Base-by-base conservation (phyloP, 768 basidiomycete genomes). In the Auricularia auricula-judae region DNA sequence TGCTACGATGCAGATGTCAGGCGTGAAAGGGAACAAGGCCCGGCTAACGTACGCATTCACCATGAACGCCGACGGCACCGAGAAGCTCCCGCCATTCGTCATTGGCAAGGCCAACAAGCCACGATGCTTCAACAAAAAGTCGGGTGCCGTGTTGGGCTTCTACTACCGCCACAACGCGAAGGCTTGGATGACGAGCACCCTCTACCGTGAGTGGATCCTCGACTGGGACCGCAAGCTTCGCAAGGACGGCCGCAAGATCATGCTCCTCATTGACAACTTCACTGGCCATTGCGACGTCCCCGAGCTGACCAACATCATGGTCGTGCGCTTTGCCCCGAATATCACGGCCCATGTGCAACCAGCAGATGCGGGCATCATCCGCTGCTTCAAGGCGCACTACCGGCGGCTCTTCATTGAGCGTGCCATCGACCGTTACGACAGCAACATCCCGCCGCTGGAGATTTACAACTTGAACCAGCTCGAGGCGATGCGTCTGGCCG, bases 381-480 rank as follows among this genome's bases (percentile, higher is more conserved):
- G 63, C 12, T 33, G 36, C 3, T 66, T 68, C 68, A 69, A 69
- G 60, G 74, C 76, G 0, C 72, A 78, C 12, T 79, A 78, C 59
- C 65, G 67, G 14, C 63, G 68, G 5, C 54, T 62, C 1, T 76
- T 72, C 65, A 73, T 74, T 61, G 62, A 68, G 10, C 68, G 69
- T 8, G 71, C 76, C 2, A 67, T 78, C 35, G 68, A 74, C 65
- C 34, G 74, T 4, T 58, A 66, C 34, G 66, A 64, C 47, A 34
- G 18, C 29, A 59, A 64, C 10, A n/a, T 44, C 12, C 10, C 47
- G 51, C n/a, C 51, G 7, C n/a, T 54, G 16, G 60, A 61, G 16
- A 76, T 80, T 66, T 79, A 77, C 62, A 51, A 76, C 1, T 77
- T 79, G 63, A 66, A 78, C 65, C 75, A 76, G 65, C 72, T 80